Evolutionary conservation across 495 filamentous ascomycete species (phyloP), one percentile per base, ranked within the genome.

Genomic region (Annulohypoxylon maeteangense): DNA sequence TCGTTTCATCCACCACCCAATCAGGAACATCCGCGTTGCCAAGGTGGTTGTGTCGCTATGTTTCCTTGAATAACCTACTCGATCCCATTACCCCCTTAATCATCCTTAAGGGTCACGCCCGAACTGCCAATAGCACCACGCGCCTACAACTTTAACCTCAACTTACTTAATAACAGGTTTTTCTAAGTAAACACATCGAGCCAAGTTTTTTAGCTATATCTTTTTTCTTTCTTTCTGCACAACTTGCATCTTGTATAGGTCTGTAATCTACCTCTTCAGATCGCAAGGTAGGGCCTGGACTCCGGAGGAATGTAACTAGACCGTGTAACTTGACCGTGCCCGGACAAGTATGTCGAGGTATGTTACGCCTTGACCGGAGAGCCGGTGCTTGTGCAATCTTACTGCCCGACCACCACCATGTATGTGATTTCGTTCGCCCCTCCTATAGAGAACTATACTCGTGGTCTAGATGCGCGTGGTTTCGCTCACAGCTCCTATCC

Each of bases 401-500:
- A 62, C 40, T 54, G 27, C 61, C 36, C 44, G 54, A 31, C 58
- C 62, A 50, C 34, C 54, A 40, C 50, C 29, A 22, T 16, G 23
- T 47, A 38, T 25, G 22, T n/a, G 34, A 16, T 38, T 34, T 34
- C 29, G 16, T 29, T 36, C 27, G 27, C 16, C 29, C 34, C 29
- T 40, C 18, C 42, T 4, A 7, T 22, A 34, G 34, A 18, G 50
- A n/a, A 3, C 40, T n/a, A 70, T 59, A 61, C 71, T 60, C 62
- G 67, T 74, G 71, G 66, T 63, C 63, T 63, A 67, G 66, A 74
- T 57, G 62, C 71, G 58, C 71, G 58, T 74, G 71, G 12, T 32
- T 70, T 16, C 47, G 32, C 7, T 65, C 47, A 27, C 56, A 25
- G 61, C 60, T 67, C 45, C 34, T 48, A 67, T 29, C 62, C 7